Evolutionary conservation across 1,284 basidiomycete genomes (phyloP).

Genomic region (Coniophora puteana): DNA sequence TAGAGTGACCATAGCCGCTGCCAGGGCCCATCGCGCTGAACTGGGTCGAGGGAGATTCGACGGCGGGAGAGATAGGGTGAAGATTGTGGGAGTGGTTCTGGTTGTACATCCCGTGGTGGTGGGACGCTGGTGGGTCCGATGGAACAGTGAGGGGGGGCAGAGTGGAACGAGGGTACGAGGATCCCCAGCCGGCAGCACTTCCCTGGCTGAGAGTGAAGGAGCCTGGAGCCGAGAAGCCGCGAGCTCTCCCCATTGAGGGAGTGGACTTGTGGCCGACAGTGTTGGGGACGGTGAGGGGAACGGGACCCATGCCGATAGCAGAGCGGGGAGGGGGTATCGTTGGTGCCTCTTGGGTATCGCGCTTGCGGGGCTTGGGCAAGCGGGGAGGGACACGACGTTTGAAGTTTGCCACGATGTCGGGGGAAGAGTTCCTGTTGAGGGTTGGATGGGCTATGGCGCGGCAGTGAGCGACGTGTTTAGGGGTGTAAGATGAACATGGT

Average conservation of each 20-base stretch:
- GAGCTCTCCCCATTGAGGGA: constrained; percentile 51
- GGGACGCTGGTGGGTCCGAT: constrained; percentile 58
- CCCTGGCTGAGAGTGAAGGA: constrained; percentile 64
- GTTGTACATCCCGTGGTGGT: constrained; percentile 48
- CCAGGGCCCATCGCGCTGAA: constrained; percentile 50
- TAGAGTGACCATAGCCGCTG: constrained; percentile 35
- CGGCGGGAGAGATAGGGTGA: constrained; percentile 61
- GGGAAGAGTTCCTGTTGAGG: constrained; percentile 80
- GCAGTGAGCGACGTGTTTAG: constrained; percentile 13
- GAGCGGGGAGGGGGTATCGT: constrained; percentile 67
- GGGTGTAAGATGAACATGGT: constrained; percentile 11
- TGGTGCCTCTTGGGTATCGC: constrained; percentile 60
- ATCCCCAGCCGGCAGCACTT: constrained; percentile 51
- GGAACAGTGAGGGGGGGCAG: constrained; percentile 81
- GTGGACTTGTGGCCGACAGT: constrained; percentile 34
- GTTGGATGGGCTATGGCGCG: constrained; percentile 72
- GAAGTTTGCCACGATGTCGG: constrained; percentile 85
- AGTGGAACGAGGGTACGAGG: constrained; percentile 56
- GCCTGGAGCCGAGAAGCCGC: constrained; percentile 78
- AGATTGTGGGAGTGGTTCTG: constrained; percentile 52
- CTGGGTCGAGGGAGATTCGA: constrained; percentile 59
- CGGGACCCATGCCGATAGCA: constrained; percentile 59
- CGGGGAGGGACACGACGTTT: constrained; percentile 92
- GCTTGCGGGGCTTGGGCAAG: constrained; percentile 76
- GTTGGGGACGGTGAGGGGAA: constrained; percentile 57